A percentile compares a stretch with the other conserved stretches of the same genome.
These are phyloP conservation scores for Coelastrella sp. DNA, from an alignment of 139 green algal genomes.

Conservation along the genomic window DNA sequence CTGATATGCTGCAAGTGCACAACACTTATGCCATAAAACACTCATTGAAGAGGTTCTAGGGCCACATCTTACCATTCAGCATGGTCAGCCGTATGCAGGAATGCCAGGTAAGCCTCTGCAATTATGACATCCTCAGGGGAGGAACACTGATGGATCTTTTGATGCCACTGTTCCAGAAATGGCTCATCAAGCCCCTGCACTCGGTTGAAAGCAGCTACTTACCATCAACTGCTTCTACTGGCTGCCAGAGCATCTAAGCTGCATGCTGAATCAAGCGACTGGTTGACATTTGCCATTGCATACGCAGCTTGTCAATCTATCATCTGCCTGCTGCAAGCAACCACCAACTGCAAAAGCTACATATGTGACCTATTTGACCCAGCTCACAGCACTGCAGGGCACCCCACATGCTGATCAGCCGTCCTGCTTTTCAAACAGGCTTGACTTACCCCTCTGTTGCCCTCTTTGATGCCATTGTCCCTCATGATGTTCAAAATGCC, in stretches of 20 bases:
- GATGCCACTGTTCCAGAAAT: slow-evolving; percentile 96
- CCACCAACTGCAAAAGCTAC: too few relatives aligned
- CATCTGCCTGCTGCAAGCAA: too few relatives aligned
- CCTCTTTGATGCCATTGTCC: neutral
- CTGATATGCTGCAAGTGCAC: too few relatives aligned
- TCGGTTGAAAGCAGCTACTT: neutral
- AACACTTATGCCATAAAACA: too few relatives aligned
- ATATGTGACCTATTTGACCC: neutral
- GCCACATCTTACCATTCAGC: slow-evolving; percentile 56
- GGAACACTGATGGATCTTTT: slow-evolving; percentile 92
- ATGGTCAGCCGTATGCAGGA: slow-evolving; percentile 68
- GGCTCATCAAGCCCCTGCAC: slow-evolving; percentile 86
- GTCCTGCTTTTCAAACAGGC: too few relatives aligned
- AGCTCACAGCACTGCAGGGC: neutral
- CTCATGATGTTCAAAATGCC: neutral
- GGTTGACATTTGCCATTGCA: too few relatives aligned
- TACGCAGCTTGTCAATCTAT: too few relatives aligned
- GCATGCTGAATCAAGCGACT: neutral
- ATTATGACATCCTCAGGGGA: slow-evolving; percentile 85
- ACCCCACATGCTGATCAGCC: neutral
- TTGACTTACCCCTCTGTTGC: neutral
- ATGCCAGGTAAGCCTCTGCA: slow-evolving; percentile 87
- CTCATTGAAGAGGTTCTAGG: too few relatives aligned
- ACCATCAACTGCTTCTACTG: neutral
- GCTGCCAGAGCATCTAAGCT: neutral